A percentile compares a stretch with the other conserved stretches of the same genome.
Evolutionary conservation across 176 grass and related monocot species (phyloP).

Genomic region (Raddia guianensis): DNA sequence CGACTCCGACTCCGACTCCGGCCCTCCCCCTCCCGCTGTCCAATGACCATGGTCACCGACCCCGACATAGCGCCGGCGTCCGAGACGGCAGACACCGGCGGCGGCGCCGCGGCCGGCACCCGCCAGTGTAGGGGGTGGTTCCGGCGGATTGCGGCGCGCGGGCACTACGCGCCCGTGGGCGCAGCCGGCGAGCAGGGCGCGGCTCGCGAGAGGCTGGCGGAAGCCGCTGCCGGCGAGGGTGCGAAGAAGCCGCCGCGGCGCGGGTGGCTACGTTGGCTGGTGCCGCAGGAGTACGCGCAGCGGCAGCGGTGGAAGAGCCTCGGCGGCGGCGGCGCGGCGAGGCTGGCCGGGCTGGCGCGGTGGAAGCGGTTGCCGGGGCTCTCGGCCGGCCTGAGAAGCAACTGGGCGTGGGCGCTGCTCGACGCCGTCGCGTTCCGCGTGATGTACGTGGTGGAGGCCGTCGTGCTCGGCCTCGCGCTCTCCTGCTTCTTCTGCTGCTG

Average conservation of each 20-base stretch:
- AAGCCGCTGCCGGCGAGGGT: neutral
- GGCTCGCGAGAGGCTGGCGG: neutral
- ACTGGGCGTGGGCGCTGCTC: constrained; percentile 43
- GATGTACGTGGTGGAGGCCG: constrained; percentile 75
- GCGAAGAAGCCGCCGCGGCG: neutral
- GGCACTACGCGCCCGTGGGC: constrained; percentile 25
- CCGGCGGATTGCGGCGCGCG: constrained; percentile 25
- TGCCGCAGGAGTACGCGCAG: constrained; percentile 1
- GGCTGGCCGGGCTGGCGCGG: constrained; percentile 37
- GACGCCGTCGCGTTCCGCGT: constrained; percentile 70
- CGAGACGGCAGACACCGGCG: neutral
- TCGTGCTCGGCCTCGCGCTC: constrained; percentile 77
- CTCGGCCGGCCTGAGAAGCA: constrained; percentile 24
- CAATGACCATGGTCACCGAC: constrained; percentile 19
- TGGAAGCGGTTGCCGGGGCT: constrained; percentile 41
- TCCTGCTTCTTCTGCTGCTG: constrained; percentile 94
- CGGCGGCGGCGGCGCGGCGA: constrained; percentile 4
- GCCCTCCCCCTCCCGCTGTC: neutral
- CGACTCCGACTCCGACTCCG: neutral
- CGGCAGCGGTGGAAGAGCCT: constrained; percentile 29
- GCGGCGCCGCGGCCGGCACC: neutral
- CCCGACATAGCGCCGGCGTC: neutral
- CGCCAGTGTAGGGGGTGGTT: constrained; percentile 33
- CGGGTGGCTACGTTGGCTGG: constrained; percentile 37
- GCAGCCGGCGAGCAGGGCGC: neutral